These are phyloP conservation scores for Epichloe gansuensis DNA, from an alignment of 2,329 filamentous ascomycete species.

Conservation along the genomic window DNA sequence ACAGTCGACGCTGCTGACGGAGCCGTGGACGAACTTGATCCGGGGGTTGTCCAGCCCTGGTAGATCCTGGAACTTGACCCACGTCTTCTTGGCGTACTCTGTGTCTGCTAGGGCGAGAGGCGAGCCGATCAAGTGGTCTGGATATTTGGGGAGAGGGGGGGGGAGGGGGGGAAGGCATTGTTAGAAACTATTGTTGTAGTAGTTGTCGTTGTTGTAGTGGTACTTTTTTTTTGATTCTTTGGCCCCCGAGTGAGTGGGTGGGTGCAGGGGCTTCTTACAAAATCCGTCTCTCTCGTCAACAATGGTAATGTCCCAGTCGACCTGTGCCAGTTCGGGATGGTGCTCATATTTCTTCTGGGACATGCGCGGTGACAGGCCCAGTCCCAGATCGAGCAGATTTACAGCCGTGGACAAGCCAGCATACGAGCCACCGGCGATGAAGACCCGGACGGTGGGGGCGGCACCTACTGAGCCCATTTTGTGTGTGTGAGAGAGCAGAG, in stretches of 20 bases:
- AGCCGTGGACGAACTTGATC: constrained; percentile 53
- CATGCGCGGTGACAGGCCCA: constrained; percentile 39
- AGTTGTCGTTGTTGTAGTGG: neutral
- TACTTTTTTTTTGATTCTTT: neutral
- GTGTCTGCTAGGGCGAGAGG: constrained; percentile 56
- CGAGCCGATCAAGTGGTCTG: constrained; percentile 64
- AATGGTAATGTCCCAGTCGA: constrained; percentile 56
- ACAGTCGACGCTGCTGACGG: constrained; percentile 46
- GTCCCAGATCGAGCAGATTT: constrained; percentile 53
- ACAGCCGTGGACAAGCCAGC: constrained; percentile 54
- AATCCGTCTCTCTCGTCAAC: constrained; percentile 75
- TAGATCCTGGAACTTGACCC: constrained; percentile 56
- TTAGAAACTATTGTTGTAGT: neutral
- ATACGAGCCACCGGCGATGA: constrained; percentile 61
- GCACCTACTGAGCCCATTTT: constrained; percentile 18
- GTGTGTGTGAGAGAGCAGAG: neutral
- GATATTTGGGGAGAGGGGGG: neutral
- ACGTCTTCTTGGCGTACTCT: constrained; percentile 52
- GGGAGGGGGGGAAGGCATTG: neutral
- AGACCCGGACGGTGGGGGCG: constrained; percentile 35
- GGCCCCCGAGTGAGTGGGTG: too few species aligned
- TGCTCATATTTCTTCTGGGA: constrained; percentile 24
- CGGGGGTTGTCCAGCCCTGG: constrained; percentile 51
- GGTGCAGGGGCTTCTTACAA: constrained; percentile 37
- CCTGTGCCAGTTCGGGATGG: constrained; percentile 28